These are phyloP conservation scores for Flaveria floridana DNA, from an alignment of 140 eudicot species.

Conservation along the genomic window DNA sequence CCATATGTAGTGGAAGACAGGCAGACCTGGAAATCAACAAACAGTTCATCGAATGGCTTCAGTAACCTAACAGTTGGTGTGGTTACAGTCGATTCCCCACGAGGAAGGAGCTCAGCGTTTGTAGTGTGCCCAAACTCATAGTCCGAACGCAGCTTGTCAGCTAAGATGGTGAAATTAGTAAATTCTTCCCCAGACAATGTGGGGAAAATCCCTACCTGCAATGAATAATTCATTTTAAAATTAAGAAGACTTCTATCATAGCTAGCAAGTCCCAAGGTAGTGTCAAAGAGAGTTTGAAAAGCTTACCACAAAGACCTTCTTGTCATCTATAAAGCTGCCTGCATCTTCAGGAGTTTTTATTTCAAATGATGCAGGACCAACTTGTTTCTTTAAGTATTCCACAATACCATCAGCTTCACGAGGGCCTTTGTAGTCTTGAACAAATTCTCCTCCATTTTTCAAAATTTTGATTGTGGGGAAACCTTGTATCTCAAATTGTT, in stretches of 20 bases:
- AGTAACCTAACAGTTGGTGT: conserved; percentile 65
- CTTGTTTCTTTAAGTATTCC: conserved; percentile 59
- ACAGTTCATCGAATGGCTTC: conserved; percentile 86
- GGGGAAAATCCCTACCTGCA: conserved; percentile 72
- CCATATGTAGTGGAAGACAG: neutral
- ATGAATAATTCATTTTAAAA: conserved; percentile 18
- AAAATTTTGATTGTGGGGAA: conserved; percentile 78
- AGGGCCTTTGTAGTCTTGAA: conserved; percentile 74
- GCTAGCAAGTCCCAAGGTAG: neutral
- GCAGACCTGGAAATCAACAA: conserved; percentile 66
- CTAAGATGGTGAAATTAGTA: conserved; percentile 57
- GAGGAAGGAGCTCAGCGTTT: conserved; percentile 64
- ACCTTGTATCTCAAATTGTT: conserved; percentile 49
- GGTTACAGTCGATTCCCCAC: conserved; percentile 52
- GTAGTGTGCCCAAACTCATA: conserved; percentile 68
- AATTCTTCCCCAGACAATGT: conserved; percentile 71
- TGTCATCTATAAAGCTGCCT: conserved; percentile 44
- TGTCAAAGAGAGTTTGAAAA: neutral
- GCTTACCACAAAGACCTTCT: conserved; percentile 60
- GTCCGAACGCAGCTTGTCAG: conserved; percentile 77
- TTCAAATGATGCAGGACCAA: conserved; percentile 80
- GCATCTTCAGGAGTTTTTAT: conserved; percentile 67
- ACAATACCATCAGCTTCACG: conserved; percentile 76
- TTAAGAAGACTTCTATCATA: neutral
- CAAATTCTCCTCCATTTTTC: conserved; percentile 66